phyloP scores from a whole-genome alignment of 148 eudicot genomes.

The Camellia granthamiana region DNA sequence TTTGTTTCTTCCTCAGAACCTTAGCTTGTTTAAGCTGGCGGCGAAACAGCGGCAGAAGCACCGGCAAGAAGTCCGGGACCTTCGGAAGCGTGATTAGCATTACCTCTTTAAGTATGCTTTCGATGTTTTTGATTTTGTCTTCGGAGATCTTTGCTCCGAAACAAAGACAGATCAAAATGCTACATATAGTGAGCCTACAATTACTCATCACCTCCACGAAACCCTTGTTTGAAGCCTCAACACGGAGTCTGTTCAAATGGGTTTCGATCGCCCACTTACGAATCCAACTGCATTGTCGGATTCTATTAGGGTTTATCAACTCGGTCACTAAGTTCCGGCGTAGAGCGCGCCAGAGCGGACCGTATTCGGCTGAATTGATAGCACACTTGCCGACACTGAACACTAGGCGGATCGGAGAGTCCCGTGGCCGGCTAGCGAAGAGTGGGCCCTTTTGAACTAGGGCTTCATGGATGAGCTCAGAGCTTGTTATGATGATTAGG shows the following conservation, averaged over 20 bases:
- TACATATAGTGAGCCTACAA: conserved; percentile 75
- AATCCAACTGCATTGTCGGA: conserved; percentile 81
- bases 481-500: conserved; percentile 58
- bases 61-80: conserved; percentile 82
- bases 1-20: conserved; percentile 59
- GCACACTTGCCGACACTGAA: conserved; percentile 91
- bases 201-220: conserved; percentile 76
- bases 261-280: conserved; percentile 72
- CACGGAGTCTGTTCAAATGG: conserved; percentile 54
- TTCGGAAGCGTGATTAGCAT: conserved; percentile 80
- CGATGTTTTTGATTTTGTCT: conserved; percentile 46
- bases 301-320: conserved; percentile 65
- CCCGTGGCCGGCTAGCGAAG: conserved; percentile 76
- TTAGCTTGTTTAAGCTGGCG: conserved; percentile 59
- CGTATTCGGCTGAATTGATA: conserved; percentile 88
- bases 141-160: conserved; percentile 76
- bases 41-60: conserved; percentile 57
- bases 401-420: conserved; percentile 74
- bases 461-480: conserved; percentile 90
- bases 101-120: conserved; percentile 74
- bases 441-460: conserved; percentile 65
- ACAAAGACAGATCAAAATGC: conserved; percentile 76
- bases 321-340: conserved; percentile 80
- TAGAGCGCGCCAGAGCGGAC: conserved; percentile 72
- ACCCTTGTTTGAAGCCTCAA: conserved; percentile 39